Conservation (phyloP, 768 basidiomycete species). For the Pleurotus djamor region DNA sequence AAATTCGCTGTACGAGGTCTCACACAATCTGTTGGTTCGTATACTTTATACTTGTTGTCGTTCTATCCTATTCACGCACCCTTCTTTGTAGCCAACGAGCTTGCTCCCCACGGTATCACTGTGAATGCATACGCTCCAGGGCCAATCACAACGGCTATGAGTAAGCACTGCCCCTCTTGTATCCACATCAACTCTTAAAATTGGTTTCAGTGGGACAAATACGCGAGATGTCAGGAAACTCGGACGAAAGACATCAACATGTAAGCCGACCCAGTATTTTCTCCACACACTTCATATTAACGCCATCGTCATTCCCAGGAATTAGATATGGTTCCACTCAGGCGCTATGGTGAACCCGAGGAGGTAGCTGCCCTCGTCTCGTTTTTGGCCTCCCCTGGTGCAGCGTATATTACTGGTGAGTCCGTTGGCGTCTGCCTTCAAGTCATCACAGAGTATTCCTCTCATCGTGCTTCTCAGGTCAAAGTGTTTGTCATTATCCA, state of each 20-base stretch:
- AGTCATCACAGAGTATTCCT: not conserved
- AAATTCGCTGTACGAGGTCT: slow-evolving; percentile 40
- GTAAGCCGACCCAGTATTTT: not conserved
- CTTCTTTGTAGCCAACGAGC: slow-evolving; percentile 25
- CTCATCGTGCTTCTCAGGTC: not conserved
- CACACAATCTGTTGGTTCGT: slow-evolving; percentile 35
- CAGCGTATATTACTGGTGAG: slow-evolving; percentile 31
- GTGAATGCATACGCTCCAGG: slow-evolving; percentile 42
- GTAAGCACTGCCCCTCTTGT: not conserved
- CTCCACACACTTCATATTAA: not conserved
- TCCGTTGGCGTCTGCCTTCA: not conserved
- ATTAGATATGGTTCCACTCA: not conserved
- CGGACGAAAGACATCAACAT: not conserved
- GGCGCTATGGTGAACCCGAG: slow-evolving; percentile 18
- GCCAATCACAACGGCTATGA: slow-evolving; percentile 13
- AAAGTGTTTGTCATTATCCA: not conserved
- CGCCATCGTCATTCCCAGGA: not conserved
- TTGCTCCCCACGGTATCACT: slow-evolving; percentile 33
- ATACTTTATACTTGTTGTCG: not conserved
- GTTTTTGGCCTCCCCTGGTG: slow-evolving; percentile 31
- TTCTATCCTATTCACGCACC: slow-evolving; percentile 2
- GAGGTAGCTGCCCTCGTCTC: slow-evolving; percentile 34
- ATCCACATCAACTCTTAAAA: not conserved
- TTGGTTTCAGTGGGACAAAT: not conserved
- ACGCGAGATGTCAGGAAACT: not conserved